A percentile compares a stretch with the other conserved stretches of the same genome.
These are phyloP conservation scores for Vachellia collinsii DNA, from an alignment of 306 rosid genomes.

Conservation along the genomic window DNA sequence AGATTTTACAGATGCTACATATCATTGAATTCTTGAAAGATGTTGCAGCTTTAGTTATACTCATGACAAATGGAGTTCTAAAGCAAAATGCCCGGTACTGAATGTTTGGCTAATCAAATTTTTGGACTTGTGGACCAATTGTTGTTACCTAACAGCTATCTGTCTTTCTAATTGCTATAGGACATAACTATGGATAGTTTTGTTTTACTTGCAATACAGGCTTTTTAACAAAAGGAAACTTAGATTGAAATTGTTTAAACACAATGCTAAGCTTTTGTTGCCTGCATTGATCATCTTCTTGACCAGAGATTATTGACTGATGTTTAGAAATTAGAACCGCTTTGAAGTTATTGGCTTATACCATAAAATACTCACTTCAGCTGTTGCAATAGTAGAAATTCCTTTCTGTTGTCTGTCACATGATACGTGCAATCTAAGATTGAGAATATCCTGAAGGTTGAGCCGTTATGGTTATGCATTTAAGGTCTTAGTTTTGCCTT, in stretches of 20 bases:
- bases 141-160: not conserved
- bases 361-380: not conserved
- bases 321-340: slow-evolving; percentile 1
- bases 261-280: not conserved
- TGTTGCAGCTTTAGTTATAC: not conserved
- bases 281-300: not conserved
- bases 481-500: not conserved
- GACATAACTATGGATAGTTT: not conserved
- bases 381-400: not conserved
- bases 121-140: not conserved
- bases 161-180: not conserved
- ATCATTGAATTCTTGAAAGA: not conserved
- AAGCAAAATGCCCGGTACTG: not conserved
- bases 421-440: not conserved
- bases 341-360: not conserved
- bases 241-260: not conserved
- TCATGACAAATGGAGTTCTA: not conserved
- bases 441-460: not conserved
- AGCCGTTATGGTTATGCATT: not conserved
- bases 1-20: not conserved
- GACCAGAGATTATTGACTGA: not conserved
- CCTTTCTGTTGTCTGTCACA: not conserved
- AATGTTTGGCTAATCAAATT: not conserved
- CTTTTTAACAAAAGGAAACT: not conserved
- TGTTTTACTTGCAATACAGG: not conserved